phyloP scores from a whole-genome alignment of 1,139 yeast genomes.

The Candida glucosophila region DNA sequence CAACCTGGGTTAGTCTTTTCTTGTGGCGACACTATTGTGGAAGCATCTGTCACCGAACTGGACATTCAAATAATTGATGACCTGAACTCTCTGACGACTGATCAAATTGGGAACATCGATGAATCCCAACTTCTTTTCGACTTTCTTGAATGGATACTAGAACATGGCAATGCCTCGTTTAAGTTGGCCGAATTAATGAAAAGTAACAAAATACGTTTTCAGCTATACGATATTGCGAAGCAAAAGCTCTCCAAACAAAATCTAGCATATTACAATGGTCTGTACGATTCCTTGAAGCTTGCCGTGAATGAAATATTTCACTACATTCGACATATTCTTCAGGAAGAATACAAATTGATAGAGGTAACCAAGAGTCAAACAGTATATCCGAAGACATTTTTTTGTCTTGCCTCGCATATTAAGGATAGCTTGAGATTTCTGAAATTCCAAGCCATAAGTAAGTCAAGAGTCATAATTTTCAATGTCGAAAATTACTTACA shows the following conservation, averaged over 20 bases:
- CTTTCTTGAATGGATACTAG: slow-evolving; percentile 22
- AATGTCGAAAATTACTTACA: slow-evolving; percentile 9
- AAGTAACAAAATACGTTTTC: slow-evolving; percentile 12
- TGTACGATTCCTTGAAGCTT: too few relatives aligned
- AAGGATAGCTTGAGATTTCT: slow-evolving; percentile 9
- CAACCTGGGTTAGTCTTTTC: too few relatives aligned
- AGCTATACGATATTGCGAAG: slow-evolving; percentile 15
- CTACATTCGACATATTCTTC: slow-evolving; percentile 20
- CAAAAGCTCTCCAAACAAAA: too few relatives aligned
- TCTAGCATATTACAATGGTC: too few relatives aligned
- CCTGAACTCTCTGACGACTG: too few relatives aligned
- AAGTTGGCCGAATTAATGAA: slow-evolving; percentile 18
- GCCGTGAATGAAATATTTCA: slow-evolving; percentile 21
- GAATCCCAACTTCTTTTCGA: slow-evolving; percentile 19
- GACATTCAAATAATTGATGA: too few relatives aligned
- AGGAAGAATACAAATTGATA: slow-evolving; percentile 13
- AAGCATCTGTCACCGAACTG: too few relatives aligned
- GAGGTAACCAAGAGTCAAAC: slow-evolving; percentile 15
- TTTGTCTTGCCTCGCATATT: slow-evolving; percentile 10
- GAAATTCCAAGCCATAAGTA: slow-evolving; percentile 4
- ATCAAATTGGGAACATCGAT: too few relatives aligned
- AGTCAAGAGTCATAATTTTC: slow-evolving; percentile 5
- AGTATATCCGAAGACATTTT: slow-evolving; percentile 12
- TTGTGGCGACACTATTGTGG: too few relatives aligned
- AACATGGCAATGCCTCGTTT: slow-evolving; percentile 11